phyloP scores from a whole-genome alignment of 2,329 filamentous ascomycete species.

The Pseudocercospora crystallina region DNA sequence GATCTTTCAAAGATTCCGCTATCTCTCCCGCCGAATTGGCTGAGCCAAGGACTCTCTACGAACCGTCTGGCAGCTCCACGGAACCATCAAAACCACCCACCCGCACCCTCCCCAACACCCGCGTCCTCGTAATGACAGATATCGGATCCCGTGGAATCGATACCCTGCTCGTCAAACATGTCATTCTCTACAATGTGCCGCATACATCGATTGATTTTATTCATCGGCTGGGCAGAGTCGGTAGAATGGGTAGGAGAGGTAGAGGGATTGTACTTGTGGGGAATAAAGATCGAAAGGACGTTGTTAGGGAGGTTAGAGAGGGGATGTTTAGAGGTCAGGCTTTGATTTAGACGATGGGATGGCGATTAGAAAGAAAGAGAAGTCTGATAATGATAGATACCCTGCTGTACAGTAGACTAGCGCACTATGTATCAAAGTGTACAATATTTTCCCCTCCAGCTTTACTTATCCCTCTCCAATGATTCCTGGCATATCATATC shows the following conservation, averaged over 20 bases:
- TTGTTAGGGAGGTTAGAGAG: slow-evolving; percentile 87
- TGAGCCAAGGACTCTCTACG: background rate
- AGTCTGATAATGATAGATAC: too few relatives aligned
- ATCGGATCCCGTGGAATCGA: slow-evolving; percentile 91
- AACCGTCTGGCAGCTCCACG: background rate
- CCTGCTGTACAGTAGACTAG: too few relatives aligned
- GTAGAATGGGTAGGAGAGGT: slow-evolving; percentile 87
- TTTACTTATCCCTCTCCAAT: too few relatives aligned
- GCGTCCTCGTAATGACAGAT: slow-evolving; percentile 92
- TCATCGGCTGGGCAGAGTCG: slow-evolving; percentile 86
- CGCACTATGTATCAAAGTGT: too few relatives aligned
- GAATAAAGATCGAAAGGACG: slow-evolving; percentile 82
- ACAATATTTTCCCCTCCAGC: too few relatives aligned
- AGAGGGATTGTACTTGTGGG: slow-evolving; percentile 88
- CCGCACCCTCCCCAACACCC: slow-evolving; percentile 69
- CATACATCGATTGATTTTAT: slow-evolving; percentile 98
- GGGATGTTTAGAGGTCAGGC: slow-evolving; percentile 57
- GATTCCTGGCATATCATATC: too few relatives aligned
- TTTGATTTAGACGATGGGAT: slow-evolving; percentile 51
- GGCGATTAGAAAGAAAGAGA: too few relatives aligned
- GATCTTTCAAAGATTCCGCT: background rate
- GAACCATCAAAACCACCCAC: background rate
- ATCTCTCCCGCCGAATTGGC: slow-evolving; percentile 12
- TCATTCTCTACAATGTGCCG: slow-evolving; percentile 95
- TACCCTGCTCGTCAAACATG: slow-evolving; percentile 84